A percentile compares a stretch with the other conserved stretches of the same genome.
Conservation (phyloP, 2,329 filamentous ascomycete species). For the Coniochaeta pulveracea region DNA sequence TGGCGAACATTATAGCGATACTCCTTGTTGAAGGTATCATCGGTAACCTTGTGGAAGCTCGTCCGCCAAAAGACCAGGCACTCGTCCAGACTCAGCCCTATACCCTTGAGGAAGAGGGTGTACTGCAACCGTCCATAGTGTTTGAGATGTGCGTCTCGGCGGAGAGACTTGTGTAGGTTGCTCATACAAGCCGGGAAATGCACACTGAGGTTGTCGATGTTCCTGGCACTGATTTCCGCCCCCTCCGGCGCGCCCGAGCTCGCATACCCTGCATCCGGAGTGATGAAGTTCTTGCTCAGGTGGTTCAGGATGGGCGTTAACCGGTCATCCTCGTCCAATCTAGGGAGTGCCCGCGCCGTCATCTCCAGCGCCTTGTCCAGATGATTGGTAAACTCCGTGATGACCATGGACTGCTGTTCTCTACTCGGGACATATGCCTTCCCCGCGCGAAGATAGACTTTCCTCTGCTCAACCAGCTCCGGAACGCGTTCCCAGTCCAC, state of each 20-base stretch:
- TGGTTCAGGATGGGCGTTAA: conserved; percentile 59
- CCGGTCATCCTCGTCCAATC: conserved; percentile 92
- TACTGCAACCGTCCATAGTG: conserved; percentile 92
- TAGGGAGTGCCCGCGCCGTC: conserved; percentile 80
- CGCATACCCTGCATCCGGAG: conserved; percentile 75
- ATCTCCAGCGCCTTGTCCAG: conserved; percentile 80
- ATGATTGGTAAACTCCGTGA: conserved; percentile 71
- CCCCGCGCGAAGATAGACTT: conserved; percentile 65
- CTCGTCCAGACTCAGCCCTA: conserved; percentile 86
- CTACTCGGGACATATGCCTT: conserved; percentile 84
- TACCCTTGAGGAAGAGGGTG: conserved; percentile 90
- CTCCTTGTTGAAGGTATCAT: conserved; percentile 94
- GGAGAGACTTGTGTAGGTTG: conserved; percentile 74
- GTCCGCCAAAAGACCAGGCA: conserved; percentile 85
- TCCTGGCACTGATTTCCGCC: conserved; percentile 64
- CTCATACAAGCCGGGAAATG: conserved; percentile 94
- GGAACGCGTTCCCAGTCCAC: conserved; percentile 92
- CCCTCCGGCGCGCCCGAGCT: conserved; percentile 54
- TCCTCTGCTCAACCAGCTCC: conserved; percentile 71
- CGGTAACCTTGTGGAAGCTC: conserved; percentile 74
- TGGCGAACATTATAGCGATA: conserved; percentile 98
- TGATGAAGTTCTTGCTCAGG: conserved; percentile 91
- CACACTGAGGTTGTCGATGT: conserved; percentile 67
- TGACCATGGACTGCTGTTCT: conserved; percentile 81
- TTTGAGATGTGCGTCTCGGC: conserved; percentile 83